Base-by-base conservation (phyloP, 805 yeast genomes). In the Starmerella etchellsii region DNA sequence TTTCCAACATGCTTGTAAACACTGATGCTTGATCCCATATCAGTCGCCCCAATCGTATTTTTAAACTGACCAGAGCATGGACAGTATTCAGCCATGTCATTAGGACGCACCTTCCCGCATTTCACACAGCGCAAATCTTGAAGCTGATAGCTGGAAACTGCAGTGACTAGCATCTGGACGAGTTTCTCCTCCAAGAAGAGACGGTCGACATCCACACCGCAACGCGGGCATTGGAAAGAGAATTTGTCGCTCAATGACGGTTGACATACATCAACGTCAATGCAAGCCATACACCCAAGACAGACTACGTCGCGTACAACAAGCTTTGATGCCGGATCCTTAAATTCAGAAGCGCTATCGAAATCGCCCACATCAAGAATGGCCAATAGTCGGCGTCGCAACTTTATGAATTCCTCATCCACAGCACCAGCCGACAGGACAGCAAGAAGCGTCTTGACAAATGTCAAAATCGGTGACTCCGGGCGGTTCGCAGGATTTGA, bases 101-200 rank as follows among this genome's bases (percentile, higher is more conserved):
- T 78, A 27, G 71, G 74, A 52, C 74, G 74, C 42, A 83, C 65
- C 42, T 66, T 71, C 21, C 72, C 68, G 60, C 98, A 91, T 55
- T 81, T 84, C 15, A 64, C 55, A 59, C 99, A 91, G 51, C 71
- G 73, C 52, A 81, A 64, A 59, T 88, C 97, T 60, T 91, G 99
- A 19, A 71, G 64, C 56, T 74, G 73, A 59, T 71, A 91, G 39
- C 66, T 62, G n/a, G 77, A 68, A 1, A 81, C 44, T 21, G 69
- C 54, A 45, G 70, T 65, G 50, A 71, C 67, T 35, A 81, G 66
- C 50, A 78, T 78, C 18, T 73, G 73, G 16, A 91, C 74, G 39
- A 93, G 64, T 32, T 70, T 70, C 55, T 91, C 96, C 55, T 93
- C 97, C 21, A 91, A 54, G 1, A 76, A 68, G 3, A 80, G 71